A percentile compares a stretch with the other conserved stretches of the same genome.
These are phyloP conservation scores for Phyllosticta citrichinensis DNA, from an alignment of 2,329 filamentous ascomycete species.

Conservation along the genomic window DNA sequence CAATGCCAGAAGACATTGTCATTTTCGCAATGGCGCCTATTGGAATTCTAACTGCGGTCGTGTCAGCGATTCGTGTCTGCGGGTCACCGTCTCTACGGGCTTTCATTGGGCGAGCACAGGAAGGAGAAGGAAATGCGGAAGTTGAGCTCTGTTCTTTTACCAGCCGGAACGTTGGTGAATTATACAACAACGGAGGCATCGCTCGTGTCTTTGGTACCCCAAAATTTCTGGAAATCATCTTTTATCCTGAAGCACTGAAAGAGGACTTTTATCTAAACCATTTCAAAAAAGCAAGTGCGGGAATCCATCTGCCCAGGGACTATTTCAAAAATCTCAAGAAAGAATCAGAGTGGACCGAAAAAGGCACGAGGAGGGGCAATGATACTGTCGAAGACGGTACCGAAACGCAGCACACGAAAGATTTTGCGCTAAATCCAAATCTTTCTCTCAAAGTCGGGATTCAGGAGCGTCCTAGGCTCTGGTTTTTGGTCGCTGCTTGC, in stretches of 20 bases:
- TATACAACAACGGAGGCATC: conserved; percentile 26
- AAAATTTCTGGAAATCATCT: conserved; percentile 24
- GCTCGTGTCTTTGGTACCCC: conserved; percentile 25
- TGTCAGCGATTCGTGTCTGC: conserved; percentile 18
- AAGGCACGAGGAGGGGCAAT: no score
- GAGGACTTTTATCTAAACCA: not conserved
- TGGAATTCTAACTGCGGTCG: conserved; percentile 30
- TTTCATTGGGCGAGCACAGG: conserved; percentile 29
- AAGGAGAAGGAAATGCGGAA: conserved; percentile 23
- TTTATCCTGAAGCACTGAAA: conserved; percentile 3
- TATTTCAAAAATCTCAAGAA: not conserved
- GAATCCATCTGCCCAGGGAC: not conserved
- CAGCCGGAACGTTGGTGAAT: conserved; percentile 30
- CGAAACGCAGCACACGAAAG: not conserved
- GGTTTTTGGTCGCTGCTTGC: not conserved
- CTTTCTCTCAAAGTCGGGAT: conserved; percentile 12
- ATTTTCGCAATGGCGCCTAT: conserved; percentile 26
- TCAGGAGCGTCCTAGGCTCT: not conserved
- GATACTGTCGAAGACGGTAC: no score
- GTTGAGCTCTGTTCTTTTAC: conserved; percentile 32
- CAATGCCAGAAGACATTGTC: conserved; percentile 17
- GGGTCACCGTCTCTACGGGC: conserved; percentile 22
- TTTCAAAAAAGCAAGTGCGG: not conserved
- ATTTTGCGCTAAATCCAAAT: conserved; percentile 6
- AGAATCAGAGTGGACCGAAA: not conserved